Conservation (phyloP, 2,329 filamentous ascomycete genomes). For the Dactylellina haptotyla region DNA sequence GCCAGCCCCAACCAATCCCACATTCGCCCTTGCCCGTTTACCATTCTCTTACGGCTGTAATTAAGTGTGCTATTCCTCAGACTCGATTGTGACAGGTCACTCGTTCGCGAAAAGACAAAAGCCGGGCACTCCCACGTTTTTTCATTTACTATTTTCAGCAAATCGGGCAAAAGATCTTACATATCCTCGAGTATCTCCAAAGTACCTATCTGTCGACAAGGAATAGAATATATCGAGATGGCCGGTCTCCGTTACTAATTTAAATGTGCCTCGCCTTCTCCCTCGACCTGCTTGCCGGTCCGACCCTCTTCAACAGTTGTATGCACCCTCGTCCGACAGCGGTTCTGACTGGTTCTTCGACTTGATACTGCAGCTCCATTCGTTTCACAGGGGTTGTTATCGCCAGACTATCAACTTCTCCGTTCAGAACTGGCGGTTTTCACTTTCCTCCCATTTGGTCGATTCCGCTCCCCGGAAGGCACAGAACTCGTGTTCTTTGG, state of each 20-base stretch:
- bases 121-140: conserved; percentile 12
- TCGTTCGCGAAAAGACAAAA: conserved; percentile 11
- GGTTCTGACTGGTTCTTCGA: conserved; percentile 31
- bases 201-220: no score
- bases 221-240: background rate
- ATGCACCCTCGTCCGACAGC: conserved; percentile 22
- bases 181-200: no score
- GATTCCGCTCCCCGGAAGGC: no score
- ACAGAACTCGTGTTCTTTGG: no score
- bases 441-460: no score
- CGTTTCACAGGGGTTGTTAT: conserved; percentile 42
- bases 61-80: background rate
- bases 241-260: conserved; percentile 24
- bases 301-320: conserved; percentile 31
- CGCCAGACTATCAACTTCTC: conserved; percentile 7
- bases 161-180: conserved; percentile 36
- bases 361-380: conserved; percentile 14
- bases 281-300: conserved; percentile 22
- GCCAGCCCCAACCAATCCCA: conserved; percentile 12
- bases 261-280: conserved; percentile 22
- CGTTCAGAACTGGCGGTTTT: no score
- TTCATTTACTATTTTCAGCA: background rate
- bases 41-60: conserved; percentile 9
- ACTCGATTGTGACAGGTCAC: conserved; percentile 45
- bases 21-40: background rate